Evolutionary conservation across 2,329 filamentous ascomycete genomes (phyloP).

Genomic region (Rhynchosporium graminicola): DNA sequence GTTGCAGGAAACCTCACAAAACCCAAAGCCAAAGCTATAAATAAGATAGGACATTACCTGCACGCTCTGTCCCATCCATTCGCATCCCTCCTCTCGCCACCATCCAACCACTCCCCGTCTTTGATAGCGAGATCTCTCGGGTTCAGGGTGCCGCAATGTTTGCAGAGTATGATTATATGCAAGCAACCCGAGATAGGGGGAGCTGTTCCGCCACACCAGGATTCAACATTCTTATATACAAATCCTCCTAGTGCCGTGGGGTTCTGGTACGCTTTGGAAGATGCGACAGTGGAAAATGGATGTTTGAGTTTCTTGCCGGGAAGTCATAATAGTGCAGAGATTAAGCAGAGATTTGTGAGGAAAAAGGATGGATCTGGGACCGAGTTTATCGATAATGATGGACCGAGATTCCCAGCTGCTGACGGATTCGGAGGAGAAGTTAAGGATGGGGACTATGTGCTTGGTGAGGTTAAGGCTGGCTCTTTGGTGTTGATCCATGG

Average conservation of each 20-base stretch:
- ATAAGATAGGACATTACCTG: constrained; percentile 82
- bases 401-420: constrained; percentile 61
- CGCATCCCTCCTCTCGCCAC: constrained; percentile 51
- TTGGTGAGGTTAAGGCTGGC: constrained; percentile 88
- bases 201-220: constrained; percentile 87
- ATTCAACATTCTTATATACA: constrained; percentile 91
- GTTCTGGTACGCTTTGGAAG: constrained; percentile 97
- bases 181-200: constrained; percentile 97
- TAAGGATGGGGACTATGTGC: constrained; percentile 63
- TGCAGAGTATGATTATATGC: constrained; percentile 98
- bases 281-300: constrained; percentile 83
- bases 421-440: constrained; percentile 48
- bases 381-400: constrained; percentile 71
- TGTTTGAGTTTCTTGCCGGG: constrained; percentile 85
- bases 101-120: constrained; percentile 41
- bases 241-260: constrained; percentile 85
- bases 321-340: constrained; percentile 72
- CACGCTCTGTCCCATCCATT: constrained; percentile 71
- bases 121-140: constrained; percentile 50
- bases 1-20: constrained; percentile 64
- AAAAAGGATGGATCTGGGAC: constrained; percentile 56
- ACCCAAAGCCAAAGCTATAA: constrained; percentile 82
- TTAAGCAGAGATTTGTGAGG: constrained; percentile 76
- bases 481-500: constrained; percentile 93
- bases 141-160: constrained; percentile 53